A percentile compares a stretch with the other conserved stretches of the same genome.
Evolutionary conservation across 1,284 basidiomycete genomes (phyloP).

Genomic region (Malassezia arunalokei): DNA sequence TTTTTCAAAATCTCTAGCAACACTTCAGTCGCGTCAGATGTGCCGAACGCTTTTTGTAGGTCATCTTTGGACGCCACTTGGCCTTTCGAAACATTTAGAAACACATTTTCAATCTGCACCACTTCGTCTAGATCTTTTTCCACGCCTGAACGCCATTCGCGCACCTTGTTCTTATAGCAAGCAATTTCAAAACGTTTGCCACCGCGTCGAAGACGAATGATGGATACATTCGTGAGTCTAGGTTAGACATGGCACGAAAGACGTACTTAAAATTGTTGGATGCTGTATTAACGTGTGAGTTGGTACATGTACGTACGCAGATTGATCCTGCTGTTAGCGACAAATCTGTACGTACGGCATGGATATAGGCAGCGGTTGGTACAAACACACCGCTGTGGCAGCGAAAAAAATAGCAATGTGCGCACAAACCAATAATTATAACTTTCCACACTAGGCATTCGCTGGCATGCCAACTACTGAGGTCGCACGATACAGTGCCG

Average conservation of each 20-base stretch:
- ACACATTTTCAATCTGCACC: constrained; percentile 90
- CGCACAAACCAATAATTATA: background rate
- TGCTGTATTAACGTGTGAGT: constrained; percentile 13
- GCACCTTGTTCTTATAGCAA: constrained; percentile 98
- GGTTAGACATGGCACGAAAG: background rate
- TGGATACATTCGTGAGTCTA: constrained; percentile 77
- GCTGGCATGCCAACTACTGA: background rate
- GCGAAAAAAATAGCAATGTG: background rate
- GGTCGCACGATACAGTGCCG: constrained; percentile 6
- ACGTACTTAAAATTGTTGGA: constrained; percentile 42
- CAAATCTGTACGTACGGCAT: constrained; percentile 7
- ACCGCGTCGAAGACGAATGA: constrained; percentile 87
- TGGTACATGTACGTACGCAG: constrained; percentile 10
- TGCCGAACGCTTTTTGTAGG: constrained; percentile 79
- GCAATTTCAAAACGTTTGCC: constrained; percentile 99
- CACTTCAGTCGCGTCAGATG: constrained; percentile 59
- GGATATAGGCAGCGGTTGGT: background rate
- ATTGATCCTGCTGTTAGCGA: constrained; percentile 15
- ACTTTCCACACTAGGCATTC: background rate
- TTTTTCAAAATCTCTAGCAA: constrained; percentile 89
- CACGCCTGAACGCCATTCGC: constrained; percentile 86
- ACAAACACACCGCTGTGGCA: too few relatives aligned
- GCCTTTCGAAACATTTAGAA: constrained; percentile 91
- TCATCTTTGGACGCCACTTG: constrained; percentile 79
- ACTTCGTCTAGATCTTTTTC: constrained; percentile 92